Evolutionary conservation across 768 basidiomycete genomes (phyloP).

Genomic region (Mrakia gelida): DNA sequence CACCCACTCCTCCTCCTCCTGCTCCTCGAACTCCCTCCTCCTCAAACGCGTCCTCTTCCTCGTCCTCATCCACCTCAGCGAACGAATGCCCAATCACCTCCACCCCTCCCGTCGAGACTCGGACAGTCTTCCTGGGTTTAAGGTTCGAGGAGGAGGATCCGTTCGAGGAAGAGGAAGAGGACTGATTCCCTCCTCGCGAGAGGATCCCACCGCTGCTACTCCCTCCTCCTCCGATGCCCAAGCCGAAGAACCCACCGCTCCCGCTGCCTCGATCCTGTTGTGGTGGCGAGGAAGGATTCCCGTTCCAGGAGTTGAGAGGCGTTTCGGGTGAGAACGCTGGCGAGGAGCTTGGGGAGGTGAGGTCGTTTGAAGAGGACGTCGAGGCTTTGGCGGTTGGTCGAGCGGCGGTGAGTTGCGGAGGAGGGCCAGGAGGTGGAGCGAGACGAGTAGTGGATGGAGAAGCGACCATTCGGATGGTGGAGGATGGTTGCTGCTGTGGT

Average conservation of each 20-base stretch:
- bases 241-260: not conserved
- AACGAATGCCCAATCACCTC: conserved; percentile 12
- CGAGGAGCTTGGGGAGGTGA: not conserved
- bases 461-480: conserved; percentile 3
- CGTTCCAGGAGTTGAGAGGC: not conserved
- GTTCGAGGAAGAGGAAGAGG: not conserved
- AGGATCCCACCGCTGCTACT: not conserved
- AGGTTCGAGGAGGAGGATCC: not conserved
- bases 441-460: not conserved
- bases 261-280: too few species aligned
- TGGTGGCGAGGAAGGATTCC: too few species aligned
- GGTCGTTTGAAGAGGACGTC: not conserved
- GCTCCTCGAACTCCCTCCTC: not conserved
- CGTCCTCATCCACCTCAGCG: not conserved
- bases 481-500: not conserved
- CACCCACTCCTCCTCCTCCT: not conserved
- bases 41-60: not conserved
- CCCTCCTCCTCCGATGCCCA: not conserved
- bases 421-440: not conserved
- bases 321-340: not conserved
- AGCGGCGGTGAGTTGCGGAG: not conserved
- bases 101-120: not conserved
- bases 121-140: not conserved
- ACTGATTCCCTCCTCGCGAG: not conserved
- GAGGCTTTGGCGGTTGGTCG: not conserved